Evolutionary conservation across 768 basidiomycete species (phyloP).

Genomic region (Mycena maculata): DNA sequence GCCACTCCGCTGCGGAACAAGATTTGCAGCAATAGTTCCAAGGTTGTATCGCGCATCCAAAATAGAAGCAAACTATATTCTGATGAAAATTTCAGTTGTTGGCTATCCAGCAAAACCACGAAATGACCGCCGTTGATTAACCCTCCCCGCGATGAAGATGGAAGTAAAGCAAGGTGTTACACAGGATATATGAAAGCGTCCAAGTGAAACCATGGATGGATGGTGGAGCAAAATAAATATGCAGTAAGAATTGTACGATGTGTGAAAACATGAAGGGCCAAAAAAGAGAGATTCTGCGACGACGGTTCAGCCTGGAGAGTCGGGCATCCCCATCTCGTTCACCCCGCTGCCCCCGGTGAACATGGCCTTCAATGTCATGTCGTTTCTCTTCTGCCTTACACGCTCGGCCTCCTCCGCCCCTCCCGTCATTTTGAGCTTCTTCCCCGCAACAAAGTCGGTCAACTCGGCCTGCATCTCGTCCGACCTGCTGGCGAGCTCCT

Average conservation of each 20-base stretch:
- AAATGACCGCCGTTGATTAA: neutral
- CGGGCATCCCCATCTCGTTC: constrained; percentile 15
- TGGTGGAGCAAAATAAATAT: constrained; percentile 36
- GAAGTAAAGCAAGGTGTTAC: constrained; percentile 27
- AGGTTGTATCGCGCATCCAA: neutral
- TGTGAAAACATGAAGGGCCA: constrained; percentile 21
- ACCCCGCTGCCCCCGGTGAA: constrained; percentile 59
- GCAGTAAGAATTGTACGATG: constrained; percentile 35
- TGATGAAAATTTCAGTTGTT: neutral
- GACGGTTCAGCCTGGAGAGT: constrained; percentile 12
- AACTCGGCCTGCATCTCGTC: constrained; percentile 92
- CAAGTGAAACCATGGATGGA: constrained; percentile 5
- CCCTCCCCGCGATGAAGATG: constrained; percentile 1
- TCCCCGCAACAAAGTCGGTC: constrained; percentile 84
- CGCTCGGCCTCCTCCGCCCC: constrained; percentile 93
- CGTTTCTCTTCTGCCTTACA: constrained; percentile 85
- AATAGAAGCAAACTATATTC: neutral
- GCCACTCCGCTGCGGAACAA: neutral
- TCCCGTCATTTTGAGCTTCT: constrained; percentile 95
- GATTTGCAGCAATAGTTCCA: constrained; percentile 9
- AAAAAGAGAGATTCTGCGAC: constrained; percentile 3
- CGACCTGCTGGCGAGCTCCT: constrained; percentile 74
- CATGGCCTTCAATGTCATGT: constrained; percentile 90
- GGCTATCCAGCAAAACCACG: neutral
- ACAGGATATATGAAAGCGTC: constrained; percentile 22